Conservation (phyloP, 2,329 filamentous ascomycete genomes). For the Sclerotinia minor region DNA sequence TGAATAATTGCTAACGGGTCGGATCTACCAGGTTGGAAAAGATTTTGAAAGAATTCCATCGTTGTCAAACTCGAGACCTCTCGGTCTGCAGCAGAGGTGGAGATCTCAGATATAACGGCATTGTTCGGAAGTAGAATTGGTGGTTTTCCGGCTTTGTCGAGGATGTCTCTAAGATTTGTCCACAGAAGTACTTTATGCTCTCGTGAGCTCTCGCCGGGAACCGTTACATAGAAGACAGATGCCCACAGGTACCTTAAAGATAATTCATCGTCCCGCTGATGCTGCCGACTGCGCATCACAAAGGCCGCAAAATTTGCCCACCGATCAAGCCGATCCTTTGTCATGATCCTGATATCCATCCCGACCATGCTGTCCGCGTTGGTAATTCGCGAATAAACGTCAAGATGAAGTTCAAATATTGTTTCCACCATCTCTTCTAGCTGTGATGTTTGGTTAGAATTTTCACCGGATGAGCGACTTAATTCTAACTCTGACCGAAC, state of each 20-base stretch:
- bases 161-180: slow-evolving; percentile 58
- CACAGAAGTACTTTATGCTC: slow-evolving; percentile 63
- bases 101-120: slow-evolving; percentile 83
- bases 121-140: slow-evolving; percentile 76
- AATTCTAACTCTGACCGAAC: slow-evolving; percentile 47
- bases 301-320: slow-evolving; percentile 61
- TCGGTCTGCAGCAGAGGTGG: slow-evolving; percentile 76
- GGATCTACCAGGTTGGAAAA: slow-evolving; percentile 80
- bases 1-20: slow-evolving; percentile 86
- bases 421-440: slow-evolving; percentile 56
- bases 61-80: slow-evolving; percentile 92
- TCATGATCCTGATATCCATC: slow-evolving; percentile 50
- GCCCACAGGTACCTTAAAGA: slow-evolving; percentile 66
- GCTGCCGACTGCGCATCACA: slow-evolving; percentile 44
- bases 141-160: slow-evolving; percentile 50
- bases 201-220: slow-evolving; percentile 55
- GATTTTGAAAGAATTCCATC: slow-evolving; percentile 90
- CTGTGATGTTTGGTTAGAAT: slow-evolving; percentile 42
- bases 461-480: slow-evolving; percentile 22
- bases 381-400: slow-evolving; percentile 63
- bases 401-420: slow-evolving; percentile 67
- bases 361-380: slow-evolving; percentile 59
- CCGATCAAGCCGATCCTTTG: slow-evolving; percentile 58
- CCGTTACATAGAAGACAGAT: slow-evolving; percentile 60
- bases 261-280: slow-evolving; percentile 44